Base-by-base conservation (phyloP, 257 asterid species). In the Marsdenia floribunda region DNA sequence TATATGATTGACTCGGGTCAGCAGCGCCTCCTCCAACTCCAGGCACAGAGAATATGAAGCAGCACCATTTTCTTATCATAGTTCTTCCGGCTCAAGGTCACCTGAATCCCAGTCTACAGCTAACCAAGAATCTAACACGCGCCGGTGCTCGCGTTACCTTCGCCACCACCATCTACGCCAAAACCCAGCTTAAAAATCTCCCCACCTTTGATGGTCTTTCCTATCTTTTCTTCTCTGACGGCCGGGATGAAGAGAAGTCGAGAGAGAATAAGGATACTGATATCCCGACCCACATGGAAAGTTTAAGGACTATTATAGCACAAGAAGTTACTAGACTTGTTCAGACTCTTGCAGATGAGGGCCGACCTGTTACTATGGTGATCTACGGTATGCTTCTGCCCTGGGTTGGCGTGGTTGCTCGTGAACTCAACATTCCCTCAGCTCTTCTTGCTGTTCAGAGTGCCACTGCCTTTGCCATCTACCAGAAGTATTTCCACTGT, bases 41-140 rank as follows among this genome's bases (percentile, higher is more conserved):
- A 44, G 10, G 42, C 42, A 4, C 67, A 6, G 4, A 2, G 2
- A 29, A 60, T 24, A 67, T 67, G 71, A 42, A 42, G 16, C 49
- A n/a, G 33, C 85, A 82, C 77, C 37, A 88, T 58, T 79, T 88
- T 53, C 64, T 92, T 0, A 70, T 92, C 0, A 80, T 92, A 44
- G 49, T 11, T 19, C 82, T 81, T 22, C 86, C 96, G 0, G 85
- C 79, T 0, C 97, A 87, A 70, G 93, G 96, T 72, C 96, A 92
- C 47, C 82, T 92, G 78, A 92, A 92, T 64, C 97, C 97, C 0
- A 19, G 89, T 52, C 92, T 90, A 19, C 90, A 82, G 0, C 85
- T 88, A 21, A 88, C 96, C 61, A 83, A 88, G 72, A 64, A 68
- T 33, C 89, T 90, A 2, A 50, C 82, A 68, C 38, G 69, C 78